phyloP scores from a whole-genome alignment of 345 rosid species.

The Syzygium aqueum region DNA sequence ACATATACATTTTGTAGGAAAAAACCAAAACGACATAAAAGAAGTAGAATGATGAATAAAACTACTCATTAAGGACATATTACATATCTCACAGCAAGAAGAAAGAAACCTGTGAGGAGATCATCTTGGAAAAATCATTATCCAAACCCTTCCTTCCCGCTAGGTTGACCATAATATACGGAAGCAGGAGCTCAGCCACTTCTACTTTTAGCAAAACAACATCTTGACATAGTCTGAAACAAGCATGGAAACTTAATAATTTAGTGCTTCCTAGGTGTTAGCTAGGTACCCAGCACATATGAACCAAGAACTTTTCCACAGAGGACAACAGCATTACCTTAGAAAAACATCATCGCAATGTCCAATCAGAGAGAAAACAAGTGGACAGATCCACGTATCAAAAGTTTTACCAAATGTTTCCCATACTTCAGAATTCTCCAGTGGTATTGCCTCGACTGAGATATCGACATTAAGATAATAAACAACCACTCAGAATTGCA shows the following conservation, averaged over 20 bases:
- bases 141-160: slow-evolving; percentile 50
- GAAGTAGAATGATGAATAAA: neutral
- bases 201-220: slow-evolving; percentile 74
- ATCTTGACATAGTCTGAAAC: slow-evolving; percentile 79
- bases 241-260: slow-evolving; percentile 4
- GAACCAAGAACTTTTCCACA: neutral
- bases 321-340: slow-evolving; percentile 32
- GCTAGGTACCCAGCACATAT: neutral
- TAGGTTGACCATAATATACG: slow-evolving; percentile 64
- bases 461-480: neutral
- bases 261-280: neutral
- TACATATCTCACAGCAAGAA: neutral
- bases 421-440: slow-evolving; percentile 68
- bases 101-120: slow-evolving; percentile 57
- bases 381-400: slow-evolving; percentile 85
- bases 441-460: slow-evolving; percentile 49
- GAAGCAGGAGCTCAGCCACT: slow-evolving; percentile 81
- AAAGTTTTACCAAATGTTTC: slow-evolving; percentile 62
- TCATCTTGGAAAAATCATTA: slow-evolving; percentile 38
- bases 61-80: neutral
- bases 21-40: neutral
- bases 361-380: slow-evolving; percentile 64
- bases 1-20: neutral
- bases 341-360: slow-evolving; percentile 66
- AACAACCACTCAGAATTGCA: neutral